phyloP scores from a whole-genome alignment of 2,329 filamentous ascomycete genomes.

The Aspergillus piperis region DNA sequence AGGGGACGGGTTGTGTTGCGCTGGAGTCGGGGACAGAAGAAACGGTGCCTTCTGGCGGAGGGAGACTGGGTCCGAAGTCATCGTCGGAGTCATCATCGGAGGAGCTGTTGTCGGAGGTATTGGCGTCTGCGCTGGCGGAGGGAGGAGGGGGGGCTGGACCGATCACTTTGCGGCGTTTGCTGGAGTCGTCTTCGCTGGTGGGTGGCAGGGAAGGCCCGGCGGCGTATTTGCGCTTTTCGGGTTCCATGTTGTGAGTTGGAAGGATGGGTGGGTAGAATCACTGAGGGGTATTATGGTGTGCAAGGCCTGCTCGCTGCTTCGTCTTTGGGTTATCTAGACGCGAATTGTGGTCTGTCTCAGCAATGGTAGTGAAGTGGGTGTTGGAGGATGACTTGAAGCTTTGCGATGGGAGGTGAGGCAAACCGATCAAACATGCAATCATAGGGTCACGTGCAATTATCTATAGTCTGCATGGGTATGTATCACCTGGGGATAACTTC shows the following conservation, averaged over 20 bases:
- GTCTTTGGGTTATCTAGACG: neutral
- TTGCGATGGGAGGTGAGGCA: neutral
- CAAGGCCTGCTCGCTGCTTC: neutral
- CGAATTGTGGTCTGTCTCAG: neutral
- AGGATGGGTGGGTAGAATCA: too few species aligned
- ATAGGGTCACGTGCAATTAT: too few species aligned
- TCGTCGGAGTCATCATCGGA: slow-evolving; percentile 37
- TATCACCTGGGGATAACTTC: too few species aligned
- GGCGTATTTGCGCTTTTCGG: slow-evolving; percentile 26
- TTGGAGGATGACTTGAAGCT: neutral
- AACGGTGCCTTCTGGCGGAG: slow-evolving; percentile 29
- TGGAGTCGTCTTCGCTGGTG: neutral
- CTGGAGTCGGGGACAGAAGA: neutral
- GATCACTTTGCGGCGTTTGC: slow-evolving; percentile 54
- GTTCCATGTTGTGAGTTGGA: neutral
- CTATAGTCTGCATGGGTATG: too few species aligned
- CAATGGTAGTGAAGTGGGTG: neutral
- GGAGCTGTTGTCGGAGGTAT: slow-evolving; percentile 32
- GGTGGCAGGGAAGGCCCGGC: slow-evolving; percentile 13
- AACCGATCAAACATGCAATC: neutral
- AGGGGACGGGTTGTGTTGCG: slow-evolving; percentile 16
- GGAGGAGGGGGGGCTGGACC: slow-evolving; percentile 60
- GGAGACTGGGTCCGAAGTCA: slow-evolving; percentile 46
- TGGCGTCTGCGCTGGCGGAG: slow-evolving; percentile 24
- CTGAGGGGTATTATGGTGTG: neutral